Base-by-base conservation (phyloP, 2,329 filamentous ascomycete genomes). In the Camillea tinctor region DNA sequence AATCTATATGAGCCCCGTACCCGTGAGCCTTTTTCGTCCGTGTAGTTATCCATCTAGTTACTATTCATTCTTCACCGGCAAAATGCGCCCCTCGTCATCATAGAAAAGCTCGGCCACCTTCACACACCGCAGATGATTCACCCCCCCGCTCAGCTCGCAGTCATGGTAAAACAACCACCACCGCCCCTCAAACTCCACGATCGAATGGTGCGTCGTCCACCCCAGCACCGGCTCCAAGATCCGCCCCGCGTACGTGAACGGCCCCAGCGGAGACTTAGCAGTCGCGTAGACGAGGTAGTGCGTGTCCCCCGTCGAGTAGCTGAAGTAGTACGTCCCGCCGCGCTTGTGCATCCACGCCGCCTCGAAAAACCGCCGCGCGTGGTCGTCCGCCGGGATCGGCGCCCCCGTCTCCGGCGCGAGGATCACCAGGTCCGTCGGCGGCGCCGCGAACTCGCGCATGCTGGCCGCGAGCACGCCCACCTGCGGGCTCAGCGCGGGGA, bases 121-220 rank as follows among this genome's bases (percentile, higher is more conserved):
- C 48, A 92, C 89, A 65, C 83, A 87, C 61, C 90, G 78, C 75
- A 93, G 71, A 72, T 93, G 90, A 69, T 88, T 85, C 56, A 90
- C 84, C 0, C 89, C 89, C 17, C 81, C 80, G 57, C 87, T 90
- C 58, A 92, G 72, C 71, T 86, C 84, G 61, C 86, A 86, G 76
- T 93, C 90, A 71, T 93, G 90, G 72, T 92, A 87, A 73, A 93
- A 93, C 59, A 93, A 72, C 74, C 85, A 93, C 85, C 89, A 92
- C 64, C 81, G 84, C 3, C 83, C 88, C 74, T 85, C 73, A 70
- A 90, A 91, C 78, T 92, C 88, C 9, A 88, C 88, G 66, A 93
- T 88, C 2, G 87, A 90, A 73, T 93, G 90, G 75, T 93, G 90
- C 57, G 90, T 93, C 50, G 90, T 93, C 90, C 90, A 93, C 1